These are phyloP conservation scores for Casaregolazyma suthepensis DNA, from an alignment of 1,139 yeast genomes.

Conservation along the genomic window DNA sequence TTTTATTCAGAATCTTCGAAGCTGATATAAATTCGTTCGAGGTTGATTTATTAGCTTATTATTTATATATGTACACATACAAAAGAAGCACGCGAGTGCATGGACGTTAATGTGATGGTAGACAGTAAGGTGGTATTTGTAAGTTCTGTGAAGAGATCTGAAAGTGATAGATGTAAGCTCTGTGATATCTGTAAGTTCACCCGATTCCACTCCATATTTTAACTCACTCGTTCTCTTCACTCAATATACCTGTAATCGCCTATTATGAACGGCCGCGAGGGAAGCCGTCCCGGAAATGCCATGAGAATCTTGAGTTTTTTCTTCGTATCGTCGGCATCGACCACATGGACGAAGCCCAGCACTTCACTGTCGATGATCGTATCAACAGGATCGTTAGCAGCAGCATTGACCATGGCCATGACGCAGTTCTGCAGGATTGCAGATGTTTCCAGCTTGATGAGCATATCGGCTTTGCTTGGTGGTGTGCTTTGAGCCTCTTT, in stretches of 20 bases:
- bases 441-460: conserved; percentile 43
- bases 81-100: background rate
- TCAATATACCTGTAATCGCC: conserved; percentile 70
- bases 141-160: too few relatives aligned
- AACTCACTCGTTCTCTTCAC: conserved; percentile 26
- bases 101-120: too few relatives aligned
- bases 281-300: conserved; percentile 85
- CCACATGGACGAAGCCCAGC: conserved; percentile 54
- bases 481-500: conserved; percentile 1
- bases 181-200: too few relatives aligned
- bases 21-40: too few relatives aligned
- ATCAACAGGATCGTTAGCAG: conserved; percentile 42
- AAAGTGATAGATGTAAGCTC: too few relatives aligned
- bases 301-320: conserved; percentile 66
- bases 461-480: conserved; percentile 10
- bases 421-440: conserved; percentile 65
- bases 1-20: conserved; percentile 60
- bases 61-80: conserved; percentile 4
- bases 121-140: too few relatives aligned
- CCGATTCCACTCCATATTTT: background rate
- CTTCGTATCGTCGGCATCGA: conserved; percentile 63
- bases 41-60: background rate
- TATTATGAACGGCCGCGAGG: conserved; percentile 57
- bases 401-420: conserved; percentile 65
- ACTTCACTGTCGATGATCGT: conserved; percentile 55